A percentile compares a stretch with the other conserved stretches of the same genome.
phyloP scores from a whole-genome alignment of 208 protist genomes.

The Crithidia acanthocephali region DNA sequence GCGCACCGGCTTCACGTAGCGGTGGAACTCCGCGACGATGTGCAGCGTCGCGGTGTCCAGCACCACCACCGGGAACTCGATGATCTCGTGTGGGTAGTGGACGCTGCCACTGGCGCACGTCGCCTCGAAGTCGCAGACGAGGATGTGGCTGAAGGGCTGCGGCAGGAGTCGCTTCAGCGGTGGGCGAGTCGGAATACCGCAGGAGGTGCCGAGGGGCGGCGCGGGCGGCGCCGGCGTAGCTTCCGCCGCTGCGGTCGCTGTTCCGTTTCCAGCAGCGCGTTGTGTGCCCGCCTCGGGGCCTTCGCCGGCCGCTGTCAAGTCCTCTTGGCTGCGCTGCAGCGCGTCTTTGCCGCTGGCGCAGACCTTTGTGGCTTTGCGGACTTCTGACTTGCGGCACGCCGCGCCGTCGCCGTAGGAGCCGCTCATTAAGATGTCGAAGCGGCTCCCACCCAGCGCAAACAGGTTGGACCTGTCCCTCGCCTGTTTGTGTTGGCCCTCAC shows the following conservation, averaged over 20 bases:
- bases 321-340: slow-evolving; percentile 8
- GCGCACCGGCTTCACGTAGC: slow-evolving; percentile 87
- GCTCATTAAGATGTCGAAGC: slow-evolving; percentile 66
- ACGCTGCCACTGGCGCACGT: slow-evolving; percentile 80
- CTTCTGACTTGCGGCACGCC: slow-evolving; percentile 33
- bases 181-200: slow-evolving; percentile 36
- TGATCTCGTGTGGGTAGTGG: slow-evolving; percentile 94
- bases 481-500: neutral
- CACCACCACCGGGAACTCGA: slow-evolving; percentile 96
- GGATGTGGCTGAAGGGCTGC: slow-evolving; percentile 90
- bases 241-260: neutral
- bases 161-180: slow-evolving; percentile 45
- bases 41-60: slow-evolving; percentile 71
- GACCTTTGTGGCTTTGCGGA: slow-evolving; percentile 39
- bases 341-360: slow-evolving; percentile 24
- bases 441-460: slow-evolving; percentile 35
- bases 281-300: neutral
- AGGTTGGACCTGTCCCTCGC: neutral
- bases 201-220: slow-evolving; percentile 13
- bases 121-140: slow-evolving; percentile 94
- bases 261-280: neutral
- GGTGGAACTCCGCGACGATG: slow-evolving; percentile 87
- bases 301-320: neutral
- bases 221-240: neutral
- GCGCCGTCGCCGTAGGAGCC: slow-evolving; percentile 23